Conservation (phyloP, 352 stramenopile species). For the Nothophytophthora sp. region DNA sequence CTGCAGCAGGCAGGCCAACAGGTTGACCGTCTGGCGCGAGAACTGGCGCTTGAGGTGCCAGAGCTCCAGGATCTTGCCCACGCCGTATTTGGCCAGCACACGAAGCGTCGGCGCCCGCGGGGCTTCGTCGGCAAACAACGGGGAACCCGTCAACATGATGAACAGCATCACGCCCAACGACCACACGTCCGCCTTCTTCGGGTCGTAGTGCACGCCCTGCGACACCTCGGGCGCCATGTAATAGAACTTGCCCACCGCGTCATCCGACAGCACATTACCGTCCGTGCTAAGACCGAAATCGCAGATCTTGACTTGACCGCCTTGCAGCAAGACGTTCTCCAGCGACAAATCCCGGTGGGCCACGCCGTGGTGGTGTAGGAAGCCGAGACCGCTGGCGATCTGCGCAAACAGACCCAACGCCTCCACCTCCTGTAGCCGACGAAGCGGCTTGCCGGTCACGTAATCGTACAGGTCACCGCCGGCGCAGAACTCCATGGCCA, state of each 20-base stretch:
- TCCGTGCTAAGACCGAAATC: constrained; percentile 47
- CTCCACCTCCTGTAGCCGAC: constrained; percentile 13
- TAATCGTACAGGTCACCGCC: constrained; percentile 36
- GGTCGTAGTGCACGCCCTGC: constrained; percentile 29
- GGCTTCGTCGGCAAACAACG: too few species aligned
- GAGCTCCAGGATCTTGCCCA: constrained; percentile 54
- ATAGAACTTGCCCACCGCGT: constrained; percentile 32
- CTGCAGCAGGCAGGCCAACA: constrained; percentile 54
- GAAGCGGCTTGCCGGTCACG: constrained; percentile 15
- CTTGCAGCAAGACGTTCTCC: constrained; percentile 57
- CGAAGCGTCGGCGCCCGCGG: constrained; percentile 28
- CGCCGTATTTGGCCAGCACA: constrained; percentile 29
- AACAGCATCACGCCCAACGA: constrained; percentile 57
- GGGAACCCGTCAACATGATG: constrained; percentile 52
- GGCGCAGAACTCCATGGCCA: constrained; percentile 50
- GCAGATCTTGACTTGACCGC: constrained; percentile 31
- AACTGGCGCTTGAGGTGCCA: constrained; percentile 43
- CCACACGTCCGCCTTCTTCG: constrained; percentile 46
- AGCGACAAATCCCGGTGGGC: constrained; percentile 60
- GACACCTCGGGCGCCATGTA: constrained; percentile 68
- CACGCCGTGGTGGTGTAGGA: constrained; percentile 44
- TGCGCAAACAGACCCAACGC: constrained; percentile 38
- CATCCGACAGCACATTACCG: constrained; percentile 7
- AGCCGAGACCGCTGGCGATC: constrained; percentile 34
- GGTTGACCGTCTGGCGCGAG: constrained; percentile 33